Base-by-base conservation (phyloP, 192 early-diverging fungal genomes). In the Linnemannia zychae region DNA sequence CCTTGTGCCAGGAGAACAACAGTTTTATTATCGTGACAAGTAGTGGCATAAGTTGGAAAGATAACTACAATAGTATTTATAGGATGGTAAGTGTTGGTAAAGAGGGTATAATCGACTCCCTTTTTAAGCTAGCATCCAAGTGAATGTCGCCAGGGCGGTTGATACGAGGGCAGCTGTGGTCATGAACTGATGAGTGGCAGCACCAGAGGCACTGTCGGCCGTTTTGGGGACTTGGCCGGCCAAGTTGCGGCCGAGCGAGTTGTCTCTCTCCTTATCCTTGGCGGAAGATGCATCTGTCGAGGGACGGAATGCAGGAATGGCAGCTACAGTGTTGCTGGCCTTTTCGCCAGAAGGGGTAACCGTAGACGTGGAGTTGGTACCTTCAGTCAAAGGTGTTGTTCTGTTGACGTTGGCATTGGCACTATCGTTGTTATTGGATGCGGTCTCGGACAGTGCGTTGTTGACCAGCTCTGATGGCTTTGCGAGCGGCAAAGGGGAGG, bases 381-480 rank as follows among this genome's bases (percentile, higher is more conserved):
- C n/a, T n/a, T n/a, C 9, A 16, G 36, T 11, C 22, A 57, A 9
- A 13, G 7, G 15, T 22, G 37, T 37, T 47, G 38, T 37, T 6
- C 24, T 22, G 20, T 7, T 65, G 36, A 22, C 31, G 1, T 37
- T 18, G 5, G n/a, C 48, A 36, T 13, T 53, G 1, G 7, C 33
- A n/a, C 15, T 12, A 4, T 28, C 31, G 18, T 65, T 31, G 0
- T 57, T 76, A 17, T 13, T 36, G 17, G 16, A 24, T 20, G 13
- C 15, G n/a, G 28, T 69, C 18, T 67, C 71, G 0, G 48, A 24
- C 18, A 82, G 69, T 0, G 71, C 63, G n/a, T 28, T 77, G 6
- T 53, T 57, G 37, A 77, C 72, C 36, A 73, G 12, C 48, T 82
- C 75, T 1, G 75, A 77, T 11, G 81, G 75, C 17, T 75, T 34